Base-by-base conservation (phyloP, 2,329 filamentous ascomycete species). In the Hortaea sp. region DNA sequence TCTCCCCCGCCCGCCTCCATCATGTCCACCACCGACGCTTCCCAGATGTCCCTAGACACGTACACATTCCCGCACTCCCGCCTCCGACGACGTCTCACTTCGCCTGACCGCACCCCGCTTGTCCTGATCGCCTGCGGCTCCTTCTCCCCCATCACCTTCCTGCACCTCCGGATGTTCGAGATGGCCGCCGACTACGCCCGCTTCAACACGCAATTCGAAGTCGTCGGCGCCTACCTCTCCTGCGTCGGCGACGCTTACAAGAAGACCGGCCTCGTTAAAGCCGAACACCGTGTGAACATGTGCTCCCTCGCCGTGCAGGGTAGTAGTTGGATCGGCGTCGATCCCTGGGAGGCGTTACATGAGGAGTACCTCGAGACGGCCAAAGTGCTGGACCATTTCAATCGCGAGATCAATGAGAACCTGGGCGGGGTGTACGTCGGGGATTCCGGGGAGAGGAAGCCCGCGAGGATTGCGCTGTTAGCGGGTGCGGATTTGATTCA, bases 311-410 rank as follows among this genome's bases (percentile, higher is more conserved):
- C 88, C 6, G 82, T 88, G 27, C 77, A 84, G 55, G 82, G 85
- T 43, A 82, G 82, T 43, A 79, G 80, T 57, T 88, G 85, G 82
- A 73, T 94, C 49, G 88, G 88, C 41, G 85, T 92, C 40, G 88
- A 94, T 63, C 81, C 85, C 0, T 94, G 85, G 83, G 89, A 95
- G 72, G 85, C 87, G n/a, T 72, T 84, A 57, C 81, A 94, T 68
- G 78, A 82, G 59, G 76, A 85, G 54, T 97, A 95, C 63, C 82
- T 88, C 51, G 88, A 88, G 11, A 97, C 90, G 1, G 90, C 89
- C 35, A 78, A 84, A 57, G 89, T 95, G 37, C 73, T 95, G 42
- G 88, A 94, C 61, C 90, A 95, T 67, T 92, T 95, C 58, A 82
- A 94, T 55, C 71, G 90, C 61, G 88, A 95, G 64, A 86, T 95